Evolutionary conservation across 2,329 filamentous ascomycete species (phyloP), one percentile per base, ranked within the genome.

Genomic region (Alternaria gansuensis): DNA sequence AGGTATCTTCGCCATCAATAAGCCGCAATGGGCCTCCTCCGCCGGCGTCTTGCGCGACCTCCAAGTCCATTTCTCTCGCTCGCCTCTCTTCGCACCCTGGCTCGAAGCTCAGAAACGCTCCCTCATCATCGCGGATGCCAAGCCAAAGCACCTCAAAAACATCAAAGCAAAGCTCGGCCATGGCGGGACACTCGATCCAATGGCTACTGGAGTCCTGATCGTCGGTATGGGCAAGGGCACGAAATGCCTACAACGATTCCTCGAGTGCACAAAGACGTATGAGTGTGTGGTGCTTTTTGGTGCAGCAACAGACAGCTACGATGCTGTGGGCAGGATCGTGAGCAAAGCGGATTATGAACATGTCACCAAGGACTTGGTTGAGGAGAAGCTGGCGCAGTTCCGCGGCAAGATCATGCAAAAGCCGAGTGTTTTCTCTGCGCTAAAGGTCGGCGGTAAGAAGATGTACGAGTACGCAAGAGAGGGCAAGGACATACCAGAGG

Each of bases 391-490:
- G 57, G 83, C 82, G 5, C 80, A 83, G 60, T 97, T 97, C 77
- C 84, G 88, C 37, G 95, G 95, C 14, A 90, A 90, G 68, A 92
- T 92, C 70, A 88, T 91, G 81, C 95, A 99, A 81, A 88, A 91
- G 67, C 95, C 95, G 36, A 94, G 94, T 5, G 86, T 99, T 21
- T 99, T 93, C 78, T 97, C 92, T 29, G 95, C 95, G 9, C 83
- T 98, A 62, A 93, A 94, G 77, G 92, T 97, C 77, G 87, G 97
- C 67, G 95, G 95, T 2, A 97, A 97, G 82, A 90, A 92, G 33
- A 83, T 97, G 48, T 99, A 99, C 76, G 93, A 99, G 79, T 98
- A 98, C 78, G 95, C 95, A 21, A 85, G 95, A 48, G 92, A 93
- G 75, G 95, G 95, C 14, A 92, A 90, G 72, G 87, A 91, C 34